Conservation (phyloP, 371 early-diverging fungal genomes). For the Rhizopus sp. region DNA sequence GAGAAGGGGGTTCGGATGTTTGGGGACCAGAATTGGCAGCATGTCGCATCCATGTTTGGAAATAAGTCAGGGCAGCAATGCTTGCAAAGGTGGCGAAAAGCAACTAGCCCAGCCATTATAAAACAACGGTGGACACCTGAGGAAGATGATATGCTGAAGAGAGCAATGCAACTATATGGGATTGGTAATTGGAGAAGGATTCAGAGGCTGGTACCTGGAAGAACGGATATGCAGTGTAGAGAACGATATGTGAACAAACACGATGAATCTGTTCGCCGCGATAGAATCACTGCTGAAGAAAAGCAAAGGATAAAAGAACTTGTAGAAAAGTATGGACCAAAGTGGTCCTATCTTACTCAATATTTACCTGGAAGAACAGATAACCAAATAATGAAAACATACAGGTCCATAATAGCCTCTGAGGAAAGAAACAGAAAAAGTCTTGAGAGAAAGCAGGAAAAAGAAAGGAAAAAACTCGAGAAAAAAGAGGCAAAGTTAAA, state of each 20-base stretch:
- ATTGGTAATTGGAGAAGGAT: constrained; percentile 77
- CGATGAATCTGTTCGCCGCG: constrained; percentile 60
- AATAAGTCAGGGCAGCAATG: constrained; percentile 82
- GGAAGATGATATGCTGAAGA: constrained; percentile 72
- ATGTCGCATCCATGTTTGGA: constrained; percentile 67
- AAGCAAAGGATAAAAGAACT: constrained; percentile 12
- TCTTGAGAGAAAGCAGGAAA: not conserved
- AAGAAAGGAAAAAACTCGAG: not conserved
- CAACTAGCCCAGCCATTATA: constrained; percentile 73
- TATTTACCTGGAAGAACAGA: constrained; percentile 43
- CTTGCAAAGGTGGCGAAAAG: constrained; percentile 79
- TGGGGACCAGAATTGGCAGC: constrained; percentile 71
- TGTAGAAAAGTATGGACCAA: constrained; percentile 27
- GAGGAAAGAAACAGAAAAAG: not conserved
- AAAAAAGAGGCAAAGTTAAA: constrained; percentile 6
- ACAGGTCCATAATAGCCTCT: not conserved
- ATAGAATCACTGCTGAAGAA: constrained; percentile 57
- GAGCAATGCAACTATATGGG: constrained; percentile 71
- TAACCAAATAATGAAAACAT: constrained; percentile 26
- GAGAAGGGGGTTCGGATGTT: constrained; percentile 58
- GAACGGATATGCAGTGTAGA: constrained; percentile 89
- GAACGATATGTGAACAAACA: constrained; percentile 82
- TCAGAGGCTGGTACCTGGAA: constrained; percentile 67
- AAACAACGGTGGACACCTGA: constrained; percentile 74
- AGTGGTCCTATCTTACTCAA: constrained; percentile 34